phyloP scores from a whole-genome alignment of 2,329 filamentous ascomycete species.

The Penicillium sp. region DNA sequence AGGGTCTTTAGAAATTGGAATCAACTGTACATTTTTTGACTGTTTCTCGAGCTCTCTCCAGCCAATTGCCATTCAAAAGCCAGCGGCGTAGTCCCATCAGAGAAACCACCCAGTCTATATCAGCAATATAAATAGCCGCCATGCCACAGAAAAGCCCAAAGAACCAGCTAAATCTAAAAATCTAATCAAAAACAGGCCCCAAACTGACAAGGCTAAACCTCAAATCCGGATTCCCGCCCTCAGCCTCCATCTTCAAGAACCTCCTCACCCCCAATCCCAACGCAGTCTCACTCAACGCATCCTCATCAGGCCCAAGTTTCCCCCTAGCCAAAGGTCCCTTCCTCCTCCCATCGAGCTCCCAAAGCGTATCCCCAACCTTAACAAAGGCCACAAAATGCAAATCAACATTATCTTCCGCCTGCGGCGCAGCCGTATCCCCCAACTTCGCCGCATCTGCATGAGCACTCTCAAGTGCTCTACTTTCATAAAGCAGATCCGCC shows the following conservation, averaged over 20 bases:
- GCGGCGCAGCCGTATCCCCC: constrained; percentile 78
- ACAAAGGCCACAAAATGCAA: constrained; percentile 96
- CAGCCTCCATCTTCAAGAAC: constrained; percentile 60
- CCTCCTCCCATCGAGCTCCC: constrained; percentile 76
- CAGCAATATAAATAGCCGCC: too few relatives aligned
- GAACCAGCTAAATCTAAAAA: background rate
- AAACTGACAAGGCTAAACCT: constrained; percentile 65
- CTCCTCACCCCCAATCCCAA: constrained; percentile 67
- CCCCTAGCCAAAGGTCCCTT: constrained; percentile 74
- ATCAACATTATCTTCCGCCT: constrained; percentile 79
- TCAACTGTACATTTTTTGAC: background rate
- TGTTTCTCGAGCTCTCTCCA: background rate
- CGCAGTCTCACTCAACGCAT: constrained; percentile 74
- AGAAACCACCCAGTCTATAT: background rate
- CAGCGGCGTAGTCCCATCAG: background rate
- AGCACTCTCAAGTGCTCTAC: constrained; percentile 71
- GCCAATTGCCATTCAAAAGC: background rate
- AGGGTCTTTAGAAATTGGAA: background rate
- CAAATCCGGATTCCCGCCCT: constrained; percentile 57
- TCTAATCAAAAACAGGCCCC: constrained; percentile 55
- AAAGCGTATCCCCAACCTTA: constrained; percentile 72
- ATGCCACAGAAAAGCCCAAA: background rate
- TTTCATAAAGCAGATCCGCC: constrained; percentile 74
- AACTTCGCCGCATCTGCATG: constrained; percentile 74
- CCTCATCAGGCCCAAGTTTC: constrained; percentile 59